Percentiles rank a stretch among this genome's conserved stretches.
These are phyloP conservation scores for Xylaria intraflava DNA, from an alignment of 495 filamentous ascomycete species.

Conservation along the genomic window DNA sequence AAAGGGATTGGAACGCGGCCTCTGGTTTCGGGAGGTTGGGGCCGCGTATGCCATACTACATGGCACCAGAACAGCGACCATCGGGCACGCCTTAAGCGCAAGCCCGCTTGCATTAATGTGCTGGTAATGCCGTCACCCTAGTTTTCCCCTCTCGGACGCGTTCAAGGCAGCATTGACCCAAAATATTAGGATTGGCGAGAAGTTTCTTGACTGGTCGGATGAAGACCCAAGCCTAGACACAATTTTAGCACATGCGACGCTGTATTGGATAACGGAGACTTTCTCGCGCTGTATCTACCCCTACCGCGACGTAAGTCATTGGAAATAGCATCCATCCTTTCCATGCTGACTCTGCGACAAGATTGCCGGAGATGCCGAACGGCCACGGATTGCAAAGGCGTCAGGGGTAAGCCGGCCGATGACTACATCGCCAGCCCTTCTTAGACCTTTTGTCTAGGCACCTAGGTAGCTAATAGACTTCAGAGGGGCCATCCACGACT, in stretches of 20 bases:
- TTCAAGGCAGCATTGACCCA: not conserved
- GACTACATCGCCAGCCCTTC: no score
- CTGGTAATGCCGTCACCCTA: constrained; percentile 43
- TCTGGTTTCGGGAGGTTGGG: constrained; percentile 30
- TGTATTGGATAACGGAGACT: constrained; percentile 63
- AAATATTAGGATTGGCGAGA: constrained; percentile 55
- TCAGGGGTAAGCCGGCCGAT: no score
- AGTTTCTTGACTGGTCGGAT: constrained; percentile 60
- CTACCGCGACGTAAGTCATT: no score
- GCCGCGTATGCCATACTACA: constrained; percentile 52
- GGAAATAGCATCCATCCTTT: no score
- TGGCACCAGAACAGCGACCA: constrained; percentile 53
- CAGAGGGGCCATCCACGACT: no score
- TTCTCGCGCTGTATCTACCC: constrained; percentile 53
- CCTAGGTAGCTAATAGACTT: no score
- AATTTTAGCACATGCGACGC: constrained; percentile 50
- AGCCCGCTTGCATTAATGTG: constrained; percentile 58
- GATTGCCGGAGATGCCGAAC: no score
- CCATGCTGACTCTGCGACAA: no score
- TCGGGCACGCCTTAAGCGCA: constrained; percentile 49
- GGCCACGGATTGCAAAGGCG: no score
- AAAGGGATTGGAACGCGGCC: no score
- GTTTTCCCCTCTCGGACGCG: not conserved
- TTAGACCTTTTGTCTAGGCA: no score
- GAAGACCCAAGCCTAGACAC: constrained; percentile 42